phyloP scores from a whole-genome alignment of 495 filamentous ascomycete genomes.

The Xylaria sp. region DNA sequence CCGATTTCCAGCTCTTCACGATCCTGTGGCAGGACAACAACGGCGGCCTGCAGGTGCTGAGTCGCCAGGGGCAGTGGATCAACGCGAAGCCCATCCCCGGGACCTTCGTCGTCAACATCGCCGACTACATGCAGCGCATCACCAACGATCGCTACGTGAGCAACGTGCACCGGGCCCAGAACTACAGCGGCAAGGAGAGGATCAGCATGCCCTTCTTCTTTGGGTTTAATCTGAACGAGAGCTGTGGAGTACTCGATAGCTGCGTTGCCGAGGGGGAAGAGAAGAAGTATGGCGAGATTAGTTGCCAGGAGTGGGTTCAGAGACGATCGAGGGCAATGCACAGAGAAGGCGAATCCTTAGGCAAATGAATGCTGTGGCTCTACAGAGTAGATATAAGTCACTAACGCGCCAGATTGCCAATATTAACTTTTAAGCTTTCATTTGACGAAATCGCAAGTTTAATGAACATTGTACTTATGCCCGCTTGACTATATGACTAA shows the following conservation, averaged over 20 bases:
- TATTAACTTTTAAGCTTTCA: background rate
- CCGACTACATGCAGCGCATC: constrained; percentile 69
- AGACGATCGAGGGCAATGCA: constrained; percentile 41
- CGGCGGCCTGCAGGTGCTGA: constrained; percentile 63
- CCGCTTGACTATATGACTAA: no score
- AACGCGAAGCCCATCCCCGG: constrained; percentile 61
- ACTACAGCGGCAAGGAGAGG: constrained; percentile 50
- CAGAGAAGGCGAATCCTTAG: background rate
- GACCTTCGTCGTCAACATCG: constrained; percentile 72
- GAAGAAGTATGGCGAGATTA: constrained; percentile 63
- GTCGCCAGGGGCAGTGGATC: constrained; percentile 62
- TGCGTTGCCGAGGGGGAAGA: constrained; percentile 59
- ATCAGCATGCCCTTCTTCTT: constrained; percentile 70
- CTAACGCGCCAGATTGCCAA: background rate
- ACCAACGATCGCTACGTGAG: constrained; percentile 67
- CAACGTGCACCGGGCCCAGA: constrained; percentile 67
- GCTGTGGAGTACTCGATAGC: constrained; percentile 56
- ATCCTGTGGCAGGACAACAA: constrained; percentile 62
- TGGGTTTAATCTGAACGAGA: constrained; percentile 55
- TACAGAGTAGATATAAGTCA: background rate
- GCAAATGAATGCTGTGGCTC: background rate
- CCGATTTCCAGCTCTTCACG: constrained; percentile 68
- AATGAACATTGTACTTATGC: no score
- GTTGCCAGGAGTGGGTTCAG: constrained; percentile 55
- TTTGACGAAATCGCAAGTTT: no score